Percentiles rank a stretch among this genome's conserved stretches.
Evolutionary conservation across 2,329 filamentous ascomycete species (phyloP).

Genomic region (Nemania serpens): DNA sequence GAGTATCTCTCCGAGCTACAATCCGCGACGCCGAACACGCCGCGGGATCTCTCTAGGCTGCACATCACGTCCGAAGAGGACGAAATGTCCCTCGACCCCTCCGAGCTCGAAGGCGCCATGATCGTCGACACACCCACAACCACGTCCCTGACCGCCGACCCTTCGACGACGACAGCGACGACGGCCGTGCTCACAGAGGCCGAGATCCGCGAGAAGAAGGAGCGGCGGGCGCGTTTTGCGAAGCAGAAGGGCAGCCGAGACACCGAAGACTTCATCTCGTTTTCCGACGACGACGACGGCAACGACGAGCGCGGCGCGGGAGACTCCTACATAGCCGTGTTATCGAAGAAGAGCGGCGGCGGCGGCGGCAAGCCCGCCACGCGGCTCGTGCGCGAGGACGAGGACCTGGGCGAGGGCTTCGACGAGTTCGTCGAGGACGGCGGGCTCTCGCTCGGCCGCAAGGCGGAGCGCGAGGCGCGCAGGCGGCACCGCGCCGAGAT

Average conservation of each 20-base stretch:
- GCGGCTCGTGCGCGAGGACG: slow-evolving; percentile 81
- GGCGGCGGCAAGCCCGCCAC: slow-evolving; percentile 58
- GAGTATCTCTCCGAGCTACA: slow-evolving; percentile 86
- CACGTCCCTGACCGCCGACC: slow-evolving; percentile 45
- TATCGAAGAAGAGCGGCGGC: slow-evolving; percentile 46
- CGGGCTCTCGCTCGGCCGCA: slow-evolving; percentile 74
- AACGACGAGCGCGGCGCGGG: slow-evolving; percentile 40
- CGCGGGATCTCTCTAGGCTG: slow-evolving; percentile 61
- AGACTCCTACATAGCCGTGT: slow-evolving; percentile 39
- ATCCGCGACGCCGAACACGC: slow-evolving; percentile 82
- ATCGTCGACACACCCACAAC: slow-evolving; percentile 60
- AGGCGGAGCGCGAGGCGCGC: slow-evolving; percentile 74
- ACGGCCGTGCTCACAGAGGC: slow-evolving; percentile 75
- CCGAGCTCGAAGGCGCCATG: slow-evolving; percentile 65
- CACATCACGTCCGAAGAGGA: slow-evolving; percentile 50
- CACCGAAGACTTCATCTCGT: slow-evolving; percentile 65
- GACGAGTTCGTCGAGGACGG: slow-evolving; percentile 90
- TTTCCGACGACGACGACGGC: slow-evolving; percentile 57
- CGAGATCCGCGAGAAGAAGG: slow-evolving; percentile 90
- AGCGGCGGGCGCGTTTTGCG: slow-evolving; percentile 80
- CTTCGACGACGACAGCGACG: slow-evolving; percentile 15
- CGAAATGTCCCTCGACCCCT: slow-evolving; percentile 61
- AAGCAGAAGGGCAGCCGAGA: slow-evolving; percentile 55
- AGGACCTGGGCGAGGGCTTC: slow-evolving; percentile 91
- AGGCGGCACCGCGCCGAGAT: slow-evolving; percentile 75